Conservation (phyloP, 2,329 filamentous ascomycete genomes). For the Ilyonectria sp. region DNA sequence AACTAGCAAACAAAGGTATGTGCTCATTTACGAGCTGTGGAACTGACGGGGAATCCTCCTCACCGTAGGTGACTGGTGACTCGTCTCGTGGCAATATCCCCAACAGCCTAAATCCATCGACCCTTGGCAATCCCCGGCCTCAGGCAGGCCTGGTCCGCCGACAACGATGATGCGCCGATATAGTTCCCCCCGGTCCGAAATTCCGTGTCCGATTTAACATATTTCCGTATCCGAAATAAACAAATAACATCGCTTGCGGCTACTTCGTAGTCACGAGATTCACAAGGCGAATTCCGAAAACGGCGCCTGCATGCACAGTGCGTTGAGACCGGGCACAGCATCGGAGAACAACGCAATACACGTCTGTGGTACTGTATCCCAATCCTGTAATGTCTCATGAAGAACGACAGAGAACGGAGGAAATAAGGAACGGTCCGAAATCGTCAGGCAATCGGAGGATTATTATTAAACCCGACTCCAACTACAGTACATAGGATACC, state of each 20-base stretch:
- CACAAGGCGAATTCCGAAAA: conserved; percentile 23
- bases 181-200: conserved; percentile 31
- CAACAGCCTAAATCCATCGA: conserved; percentile 33
- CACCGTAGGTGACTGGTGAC: conserved; percentile 22
- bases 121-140: conserved; percentile 29
- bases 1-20: conserved; percentile 36
- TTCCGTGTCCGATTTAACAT: conserved; percentile 17
- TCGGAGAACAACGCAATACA: background rate
- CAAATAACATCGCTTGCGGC: conserved; percentile 32
- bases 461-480: background rate
- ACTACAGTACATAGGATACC: conserved; percentile 8
- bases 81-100: conserved; percentile 7
- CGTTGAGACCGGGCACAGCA: background rate
- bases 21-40: conserved; percentile 29
- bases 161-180: conserved; percentile 26
- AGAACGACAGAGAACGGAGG: background rate
- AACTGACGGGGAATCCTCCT: conserved; percentile 39
- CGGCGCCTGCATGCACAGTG: conserved; percentile 18
- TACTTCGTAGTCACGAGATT: conserved; percentile 26
- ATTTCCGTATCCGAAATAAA: conserved; percentile 3
- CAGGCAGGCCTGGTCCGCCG: conserved; percentile 24
- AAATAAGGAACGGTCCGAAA: background rate
- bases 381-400: background rate
- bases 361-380: background rate
- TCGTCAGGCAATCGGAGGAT: background rate